Conservation (phyloP, 805 yeast genomes). For the Wickerhamomyces rabaulensis region DNA sequence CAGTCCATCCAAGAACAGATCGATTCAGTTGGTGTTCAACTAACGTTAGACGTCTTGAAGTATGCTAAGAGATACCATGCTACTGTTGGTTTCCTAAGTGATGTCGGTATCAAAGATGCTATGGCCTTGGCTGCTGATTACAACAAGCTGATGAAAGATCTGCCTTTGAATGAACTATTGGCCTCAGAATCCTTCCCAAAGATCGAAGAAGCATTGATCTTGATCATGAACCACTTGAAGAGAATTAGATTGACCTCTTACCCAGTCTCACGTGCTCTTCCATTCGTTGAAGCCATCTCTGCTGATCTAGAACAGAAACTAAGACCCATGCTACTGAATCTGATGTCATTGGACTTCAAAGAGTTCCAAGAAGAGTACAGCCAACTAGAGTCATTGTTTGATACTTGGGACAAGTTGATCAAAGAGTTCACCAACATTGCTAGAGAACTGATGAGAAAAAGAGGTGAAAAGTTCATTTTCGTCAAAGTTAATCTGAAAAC, state of each 20-base stretch:
- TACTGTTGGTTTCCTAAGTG: conserved; percentile 65
- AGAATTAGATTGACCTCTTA: conserved; percentile 54
- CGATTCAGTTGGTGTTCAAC: conserved; percentile 43
- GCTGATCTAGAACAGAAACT: conserved; percentile 47
- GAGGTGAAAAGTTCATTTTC: conserved; percentile 65
- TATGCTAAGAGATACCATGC: conserved; percentile 77
- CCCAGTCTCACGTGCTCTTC: conserved; percentile 60
- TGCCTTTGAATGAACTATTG: conserved; percentile 59
- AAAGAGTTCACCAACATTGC: conserved; percentile 62
- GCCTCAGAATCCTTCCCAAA: conserved; percentile 40
- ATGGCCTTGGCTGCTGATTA: conserved; percentile 45
- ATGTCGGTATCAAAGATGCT: conserved; percentile 60
- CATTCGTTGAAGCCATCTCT: conserved; percentile 61
- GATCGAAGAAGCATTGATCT: conserved; percentile 39
- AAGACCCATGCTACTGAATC: conserved; percentile 32
- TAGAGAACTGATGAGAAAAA: conserved; percentile 69
- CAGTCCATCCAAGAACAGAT: conserved; percentile 53
- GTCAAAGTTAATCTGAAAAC: conserved; percentile 52
- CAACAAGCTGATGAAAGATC: conserved; percentile 58
- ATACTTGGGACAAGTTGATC: conserved; percentile 52
- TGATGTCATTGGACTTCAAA: conserved; percentile 38
- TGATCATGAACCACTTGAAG: conserved; percentile 58
- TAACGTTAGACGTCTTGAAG: conserved; percentile 56
- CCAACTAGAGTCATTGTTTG: conserved; percentile 31
- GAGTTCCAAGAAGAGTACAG: conserved; percentile 33